phyloP scores from a whole-genome alignment of 2,329 filamentous ascomycete genomes.

The Sarocladium strictum region DNA sequence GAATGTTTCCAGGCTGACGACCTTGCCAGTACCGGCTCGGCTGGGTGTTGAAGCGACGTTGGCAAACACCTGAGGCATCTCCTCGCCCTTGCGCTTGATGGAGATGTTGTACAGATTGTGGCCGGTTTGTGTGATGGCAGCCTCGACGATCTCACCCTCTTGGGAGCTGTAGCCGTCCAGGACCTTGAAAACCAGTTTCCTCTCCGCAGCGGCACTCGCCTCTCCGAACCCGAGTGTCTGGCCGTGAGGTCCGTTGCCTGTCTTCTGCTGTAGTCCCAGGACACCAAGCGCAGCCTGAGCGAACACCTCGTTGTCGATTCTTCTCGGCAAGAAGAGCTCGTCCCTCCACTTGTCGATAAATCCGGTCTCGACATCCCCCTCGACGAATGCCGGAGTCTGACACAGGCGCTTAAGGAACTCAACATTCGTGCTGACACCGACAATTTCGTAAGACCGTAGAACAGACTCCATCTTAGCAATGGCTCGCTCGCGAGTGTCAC shows the following conservation, averaged over 20 bases:
- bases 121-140: constrained; percentile 42
- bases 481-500: constrained; percentile 69
- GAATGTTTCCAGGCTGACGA: constrained; percentile 43
- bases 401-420: constrained; percentile 92
- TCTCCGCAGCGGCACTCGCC: constrained; percentile 32
- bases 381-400: constrained; percentile 72
- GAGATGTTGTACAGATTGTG: constrained; percentile 40
- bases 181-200: constrained; percentile 46
- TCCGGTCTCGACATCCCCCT: constrained; percentile 87
- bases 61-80: constrained; percentile 33
- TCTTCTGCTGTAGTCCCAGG: constrained; percentile 39
- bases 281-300: constrained; percentile 82
- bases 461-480: constrained; percentile 77
- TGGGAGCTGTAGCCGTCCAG: constrained; percentile 58
- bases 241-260: constrained; percentile 37
- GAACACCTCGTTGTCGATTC: constrained; percentile 65
- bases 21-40: constrained; percentile 20
- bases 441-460: constrained; percentile 84
- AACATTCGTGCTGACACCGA: constrained; percentile 89
- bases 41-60: constrained; percentile 36
- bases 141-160: constrained; percentile 55
- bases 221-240: constrained; percentile 50
- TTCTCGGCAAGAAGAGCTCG: constrained; percentile 65
- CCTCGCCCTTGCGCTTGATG: constrained; percentile 35
- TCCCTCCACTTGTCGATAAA: constrained; percentile 87